Evolutionary conservation across 2,329 filamentous ascomycete genomes (phyloP), one percentile per base, ranked within the genome.

Genomic region (Paecilomyces formosus): DNA sequence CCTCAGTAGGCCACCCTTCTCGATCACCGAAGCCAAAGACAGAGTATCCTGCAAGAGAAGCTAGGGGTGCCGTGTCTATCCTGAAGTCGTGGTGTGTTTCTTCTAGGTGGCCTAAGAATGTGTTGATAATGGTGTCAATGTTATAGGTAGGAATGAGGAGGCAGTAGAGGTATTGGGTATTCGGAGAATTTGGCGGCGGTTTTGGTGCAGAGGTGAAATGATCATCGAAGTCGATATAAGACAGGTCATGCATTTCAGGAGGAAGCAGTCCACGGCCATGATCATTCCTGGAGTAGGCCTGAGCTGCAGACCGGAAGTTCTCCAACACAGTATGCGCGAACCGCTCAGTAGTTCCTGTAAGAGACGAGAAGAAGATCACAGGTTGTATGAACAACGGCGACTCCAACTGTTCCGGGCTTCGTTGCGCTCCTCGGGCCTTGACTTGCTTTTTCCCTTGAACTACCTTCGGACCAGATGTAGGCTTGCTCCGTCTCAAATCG

Each of bases 11-110:
- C 93, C 94, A 99, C 59, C 89, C 91, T 70, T 96, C 90, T 62
- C 84, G 86, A 71, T 97, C 93, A 18, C 93, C 93, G 68, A 97
- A 89, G 0, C 94, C 94, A 77, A 97, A 97, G 0, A 97, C 92
- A 0, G 90, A 90, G 70, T 96, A 97, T 8, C 93, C 93, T 2
- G 92, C 78, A 15, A 97, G 75, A 1, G 81, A 77, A 0, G 88
- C 86, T 53, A 99, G 76, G 0, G 94, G 88, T 0, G 89, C 88
- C 0, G 92, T 96, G 67, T 97, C 92, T 64, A 99, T 95, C 59
- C 93, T 86, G 79, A 97, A 97, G 73, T 99, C 94, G 76, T 97
- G 86, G 70, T 97, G 93, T 0, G 92, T 97, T 72, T 99, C 93
- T 70, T 89, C 82, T 5, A 99, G 78, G 71, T 96, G 91, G 63